Percentiles rank a stretch among this genome's conserved stretches.
Evolutionary conservation across 1,284 basidiomycete species (phyloP).

Genomic region (Cronartium ribicola): DNA sequence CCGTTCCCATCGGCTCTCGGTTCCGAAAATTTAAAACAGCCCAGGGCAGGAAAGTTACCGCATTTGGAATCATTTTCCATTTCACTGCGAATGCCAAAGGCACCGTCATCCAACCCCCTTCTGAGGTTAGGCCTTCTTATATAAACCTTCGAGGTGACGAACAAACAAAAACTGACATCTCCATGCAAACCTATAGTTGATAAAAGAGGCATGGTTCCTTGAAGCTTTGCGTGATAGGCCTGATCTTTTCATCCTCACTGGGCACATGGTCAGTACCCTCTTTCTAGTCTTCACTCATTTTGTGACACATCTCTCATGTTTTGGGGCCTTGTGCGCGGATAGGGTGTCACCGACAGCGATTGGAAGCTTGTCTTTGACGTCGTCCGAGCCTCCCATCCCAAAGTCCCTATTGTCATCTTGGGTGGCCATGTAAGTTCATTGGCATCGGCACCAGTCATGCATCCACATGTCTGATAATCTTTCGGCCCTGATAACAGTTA

Average conservation of each 20-base stretch:
- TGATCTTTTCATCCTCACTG: constrained; percentile 71
- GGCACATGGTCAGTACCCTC: constrained; percentile 54
- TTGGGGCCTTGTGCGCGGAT: constrained; percentile 5
- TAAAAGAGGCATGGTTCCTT: constrained; percentile 58
- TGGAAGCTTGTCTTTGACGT: constrained; percentile 72
- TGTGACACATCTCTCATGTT: constrained; percentile 56
- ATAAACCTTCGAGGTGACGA: constrained; percentile 46
- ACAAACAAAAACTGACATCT: constrained; percentile 42
- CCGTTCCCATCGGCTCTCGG: constrained; percentile 52
- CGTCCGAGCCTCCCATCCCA: constrained; percentile 65
- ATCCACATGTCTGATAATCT: not conserved
- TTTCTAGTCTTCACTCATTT: constrained; percentile 1
- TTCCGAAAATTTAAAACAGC: constrained; percentile 70
- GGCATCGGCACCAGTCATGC: not conserved
- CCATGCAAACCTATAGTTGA: constrained; percentile 10
- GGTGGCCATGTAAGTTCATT: constrained; percentile 57
- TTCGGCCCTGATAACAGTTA: constrained; percentile 53
- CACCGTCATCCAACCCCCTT: constrained; percentile 54
- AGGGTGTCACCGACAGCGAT: constrained; percentile 49
- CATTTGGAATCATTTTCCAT: constrained; percentile 73
- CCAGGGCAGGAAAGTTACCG: constrained; percentile 67
- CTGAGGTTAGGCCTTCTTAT: constrained; percentile 64
- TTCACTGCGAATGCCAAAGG: constrained; percentile 64
- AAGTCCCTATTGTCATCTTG: constrained; percentile 71
- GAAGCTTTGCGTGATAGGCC: constrained; percentile 74